Conservation (phyloP, 441 rosid genomes). For the Pelargonium fulgidum region DNA sequence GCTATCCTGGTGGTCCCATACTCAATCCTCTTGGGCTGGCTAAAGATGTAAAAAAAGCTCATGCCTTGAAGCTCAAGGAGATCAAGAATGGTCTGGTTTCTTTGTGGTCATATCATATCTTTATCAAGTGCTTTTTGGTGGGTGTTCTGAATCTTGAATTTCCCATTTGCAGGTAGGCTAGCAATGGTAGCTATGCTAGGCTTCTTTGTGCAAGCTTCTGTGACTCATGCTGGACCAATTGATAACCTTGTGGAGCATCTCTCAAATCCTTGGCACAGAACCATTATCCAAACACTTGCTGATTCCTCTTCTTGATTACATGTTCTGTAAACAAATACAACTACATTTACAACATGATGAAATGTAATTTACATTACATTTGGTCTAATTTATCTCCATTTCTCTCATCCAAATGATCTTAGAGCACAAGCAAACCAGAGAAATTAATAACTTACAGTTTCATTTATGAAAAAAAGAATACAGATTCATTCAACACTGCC, state of each 20-base stretch:
- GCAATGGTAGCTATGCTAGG: slow-evolving; percentile 94
- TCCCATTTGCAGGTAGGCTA: slow-evolving; percentile 51
- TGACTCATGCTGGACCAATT: slow-evolving; percentile 79
- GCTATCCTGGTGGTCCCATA: slow-evolving; percentile 92
- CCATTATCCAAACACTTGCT: slow-evolving; percentile 68
- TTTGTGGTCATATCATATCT: neutral
- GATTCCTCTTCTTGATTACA: slow-evolving; percentile 33
- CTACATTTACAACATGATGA: neutral
- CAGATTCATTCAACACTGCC: neutral
- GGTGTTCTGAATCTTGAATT: neutral
- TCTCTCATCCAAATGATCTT: too few species aligned
- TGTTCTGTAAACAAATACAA: neutral
- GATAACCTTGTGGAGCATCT: slow-evolving; percentile 84
- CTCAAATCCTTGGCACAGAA: slow-evolving; percentile 83
- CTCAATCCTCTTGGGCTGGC: slow-evolving; percentile 87
- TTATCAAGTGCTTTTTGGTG: neutral
- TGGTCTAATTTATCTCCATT: too few species aligned
- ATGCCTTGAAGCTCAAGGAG: slow-evolving; percentile 82
- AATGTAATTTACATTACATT: slow-evolving; percentile 2
- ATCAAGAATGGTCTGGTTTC: slow-evolving; percentile 61
- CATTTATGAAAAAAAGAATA: neutral
- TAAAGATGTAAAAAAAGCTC: slow-evolving; percentile 58
- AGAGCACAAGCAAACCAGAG: too few species aligned
- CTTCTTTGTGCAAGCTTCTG: slow-evolving; percentile 78
- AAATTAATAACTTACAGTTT: neutral